A percentile compares a stretch with the other conserved stretches of the same genome.
Conservation (phyloP, 2,329 filamentous ascomycete species). For the Thielaviopsis cerberus region DNA sequence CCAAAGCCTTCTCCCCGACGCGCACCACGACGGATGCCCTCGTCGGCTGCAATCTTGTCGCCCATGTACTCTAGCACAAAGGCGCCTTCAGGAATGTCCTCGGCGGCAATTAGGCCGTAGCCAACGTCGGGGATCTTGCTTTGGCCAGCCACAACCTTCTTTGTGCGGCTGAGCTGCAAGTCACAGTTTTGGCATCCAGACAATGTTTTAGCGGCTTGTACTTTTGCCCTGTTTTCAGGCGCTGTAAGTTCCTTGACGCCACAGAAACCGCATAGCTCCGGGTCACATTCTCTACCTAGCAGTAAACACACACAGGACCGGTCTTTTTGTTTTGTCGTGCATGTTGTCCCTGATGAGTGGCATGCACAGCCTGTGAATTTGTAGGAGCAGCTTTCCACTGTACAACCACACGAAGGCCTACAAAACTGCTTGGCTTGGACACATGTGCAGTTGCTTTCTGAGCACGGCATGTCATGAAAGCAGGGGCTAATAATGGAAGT, state of each 20-base stretch:
- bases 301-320: constrained; percentile 50
- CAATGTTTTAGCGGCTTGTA: constrained; percentile 24
- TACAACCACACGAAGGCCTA: constrained; percentile 53
- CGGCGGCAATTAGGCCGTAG: constrained; percentile 56
- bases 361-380: constrained; percentile 53
- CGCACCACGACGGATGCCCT: constrained; percentile 49
- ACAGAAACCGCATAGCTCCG: constrained; percentile 53
- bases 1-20: constrained; percentile 37
- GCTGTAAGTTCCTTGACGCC: constrained; percentile 25
- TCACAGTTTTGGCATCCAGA: constrained; percentile 53
- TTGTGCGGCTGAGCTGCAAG: constrained; percentile 49
- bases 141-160: constrained; percentile 48
- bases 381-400: constrained; percentile 37
- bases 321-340: constrained; percentile 35
- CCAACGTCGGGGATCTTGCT: constrained; percentile 51
- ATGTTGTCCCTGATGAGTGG: constrained; percentile 38
- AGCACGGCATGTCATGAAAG: constrained; percentile 50
- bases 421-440: constrained; percentile 43
- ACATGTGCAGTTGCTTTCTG: constrained; percentile 41
- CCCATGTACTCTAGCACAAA: constrained; percentile 69
- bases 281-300: constrained; percentile 64
- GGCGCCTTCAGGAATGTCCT: constrained; percentile 47
- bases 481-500: constrained; percentile 46
- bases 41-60: constrained; percentile 52
- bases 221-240: background rate